Evolutionary conservation across 176 grass and related monocot genomes (phyloP), one percentile per base, ranked within the genome.

Genomic region (Chrysopogon serrulatus): DNA sequence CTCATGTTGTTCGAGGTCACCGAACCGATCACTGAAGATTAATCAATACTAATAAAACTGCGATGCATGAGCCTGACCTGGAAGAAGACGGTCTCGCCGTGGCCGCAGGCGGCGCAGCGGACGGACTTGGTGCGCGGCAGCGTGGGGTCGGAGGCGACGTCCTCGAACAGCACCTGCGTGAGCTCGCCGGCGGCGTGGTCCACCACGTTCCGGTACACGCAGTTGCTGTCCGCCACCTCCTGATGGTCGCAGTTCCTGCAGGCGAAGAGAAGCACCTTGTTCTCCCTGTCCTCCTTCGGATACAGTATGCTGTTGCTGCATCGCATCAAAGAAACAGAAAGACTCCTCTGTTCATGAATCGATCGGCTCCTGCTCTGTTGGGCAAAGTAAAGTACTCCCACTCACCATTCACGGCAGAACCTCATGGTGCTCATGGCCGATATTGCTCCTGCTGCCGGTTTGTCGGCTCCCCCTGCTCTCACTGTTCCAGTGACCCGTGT

Each of bases 11-110:
- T 53, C 49, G 49, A 21, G 49, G 5, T 23, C 49, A 53, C 48
- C 4, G 48, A 2, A 43, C 41, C 8, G 10, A 2, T 43, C 41
- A 43, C 4, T 2, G 41, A 2, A 43, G 49, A 53, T 53, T n/a
- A n/a, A n/a, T n/a, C n/a, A n/a, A n/a, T n/a, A n/a, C n/a, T n/a
- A n/a, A n/a, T n/a, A n/a, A n/a, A n/a, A n/a, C n/a, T n/a, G n/a
- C n/a, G n/a, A n/a, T n/a, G n/a, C 19, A 54, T 54, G 19, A 27
- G 41, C 23, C 43, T 2, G 34, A 91, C 88, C 85, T 90, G 88
- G 81, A 90, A 90, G 66, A 90, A 90, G 10, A 90, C 91, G 32
- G 85, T 81, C 80, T 93, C 87, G 1, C 81, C 81, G 67, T 94
- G 92, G 49, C 79, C 77, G 34, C 82, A 94, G 69, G 79, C 57